These are phyloP conservation scores for Quercus suber DNA, from an alignment of 306 rosid species.

Conservation along the genomic window DNA sequence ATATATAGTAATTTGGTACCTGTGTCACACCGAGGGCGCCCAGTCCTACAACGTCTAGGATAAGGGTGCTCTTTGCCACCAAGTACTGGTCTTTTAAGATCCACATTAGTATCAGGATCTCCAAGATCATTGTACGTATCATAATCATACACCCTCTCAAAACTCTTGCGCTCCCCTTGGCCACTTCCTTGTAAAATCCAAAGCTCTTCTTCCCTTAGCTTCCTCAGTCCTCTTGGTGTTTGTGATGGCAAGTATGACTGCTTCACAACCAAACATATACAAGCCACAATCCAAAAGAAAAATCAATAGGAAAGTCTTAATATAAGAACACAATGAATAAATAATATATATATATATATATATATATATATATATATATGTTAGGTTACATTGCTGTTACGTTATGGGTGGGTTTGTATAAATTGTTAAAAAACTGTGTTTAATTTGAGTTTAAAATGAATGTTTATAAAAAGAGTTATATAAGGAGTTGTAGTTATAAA, in stretches of 20 bases:
- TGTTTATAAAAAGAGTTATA: too few relatives aligned
- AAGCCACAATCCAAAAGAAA: too few relatives aligned
- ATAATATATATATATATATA: too few relatives aligned
- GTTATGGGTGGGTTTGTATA: too few relatives aligned
- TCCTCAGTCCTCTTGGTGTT: slow-evolving; percentile 40
- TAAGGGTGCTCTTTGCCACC: slow-evolving; percentile 33
- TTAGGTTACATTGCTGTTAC: too few relatives aligned
- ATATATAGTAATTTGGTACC: neutral
- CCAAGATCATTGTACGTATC: slow-evolving; percentile 56
- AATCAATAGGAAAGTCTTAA: too few relatives aligned
- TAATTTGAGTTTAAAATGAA: too few relatives aligned
- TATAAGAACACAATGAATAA: too few relatives aligned
- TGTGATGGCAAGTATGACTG: slow-evolving; percentile 47
- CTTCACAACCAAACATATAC: too few relatives aligned
- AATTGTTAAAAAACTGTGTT: too few relatives aligned
- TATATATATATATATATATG: too few relatives aligned
- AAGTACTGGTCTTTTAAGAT: slow-evolving; percentile 29
- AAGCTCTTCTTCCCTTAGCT: slow-evolving; percentile 43
- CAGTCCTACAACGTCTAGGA: slow-evolving; percentile 41
- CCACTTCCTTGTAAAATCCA: slow-evolving; percentile 41
- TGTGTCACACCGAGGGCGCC: slow-evolving; percentile 18
- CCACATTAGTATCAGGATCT: slow-evolving; percentile 20
- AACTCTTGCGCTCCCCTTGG: slow-evolving; percentile 28
- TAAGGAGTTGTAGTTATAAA: too few relatives aligned
- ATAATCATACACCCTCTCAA: slow-evolving; percentile 48